Evolutionary conservation across 495 filamentous ascomycete species (phyloP), one percentile per base, ranked within the genome.

Genomic region (Tirmania nivea): DNA sequence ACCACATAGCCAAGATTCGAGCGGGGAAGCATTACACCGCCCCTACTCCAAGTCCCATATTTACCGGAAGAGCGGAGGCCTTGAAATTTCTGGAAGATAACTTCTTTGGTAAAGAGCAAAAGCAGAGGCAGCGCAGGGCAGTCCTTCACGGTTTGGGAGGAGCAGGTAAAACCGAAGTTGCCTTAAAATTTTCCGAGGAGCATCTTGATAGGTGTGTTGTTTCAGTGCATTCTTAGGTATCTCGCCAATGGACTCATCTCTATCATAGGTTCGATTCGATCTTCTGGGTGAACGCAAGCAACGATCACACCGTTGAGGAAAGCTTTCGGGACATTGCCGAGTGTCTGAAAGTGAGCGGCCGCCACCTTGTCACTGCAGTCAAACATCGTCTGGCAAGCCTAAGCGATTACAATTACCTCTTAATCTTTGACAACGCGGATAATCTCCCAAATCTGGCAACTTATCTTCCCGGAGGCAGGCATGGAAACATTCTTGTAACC

Each of bases 401-500:
- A 14, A 19, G 14, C 5, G 39, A 45, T 14, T 14, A 45, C 14
- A 45, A 52, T 12, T 52, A 35, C 25, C 51, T 52, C 12, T 36
- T 52, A 8, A 37, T 52, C 12, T 52, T 35, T 36, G 51, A 52
- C 51, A 52, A 52, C n/a, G 51, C 51, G 37, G 31, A 56, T 49
- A 25, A 19, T 51, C 14, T 31, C 12, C 5, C 35, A 36, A 34
- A 19, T 54, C 17, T 45, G 39, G 14, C 12, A 14, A 51, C 52
- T 7, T 59, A 61, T 39, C 63, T 71, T 39, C 68, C 69, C 5
- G 37, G 54, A 16, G 66, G 63, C 10, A 48, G 61, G 6, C 60
- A 52, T 50, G 69, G 65, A 9, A 50, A 59, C 48, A 62, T 71
- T 48, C 45, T 70, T 14, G 48, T 71, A 1, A 70, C 68, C 0